A percentile compares a stretch with the other conserved stretches of the same genome.
These are phyloP conservation scores for Hyaloscypha bicolor DNA, from an alignment of 495 filamentous ascomycete species.

Conservation along the genomic window DNA sequence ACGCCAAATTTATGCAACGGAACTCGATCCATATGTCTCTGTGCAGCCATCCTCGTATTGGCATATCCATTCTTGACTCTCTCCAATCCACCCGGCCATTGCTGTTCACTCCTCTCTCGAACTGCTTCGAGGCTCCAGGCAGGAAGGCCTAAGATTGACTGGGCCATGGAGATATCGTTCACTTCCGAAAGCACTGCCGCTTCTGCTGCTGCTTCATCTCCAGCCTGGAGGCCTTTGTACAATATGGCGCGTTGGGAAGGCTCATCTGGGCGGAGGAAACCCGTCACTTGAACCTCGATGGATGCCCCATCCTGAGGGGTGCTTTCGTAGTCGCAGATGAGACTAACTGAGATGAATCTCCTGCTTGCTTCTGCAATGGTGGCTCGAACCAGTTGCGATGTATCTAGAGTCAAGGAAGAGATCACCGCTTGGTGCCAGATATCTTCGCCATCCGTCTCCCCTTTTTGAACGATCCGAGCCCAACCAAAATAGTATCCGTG, in stretches of 20 bases:
- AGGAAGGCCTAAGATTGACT: slow-evolving; percentile 54
- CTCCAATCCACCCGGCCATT: slow-evolving; percentile 34
- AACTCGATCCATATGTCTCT: slow-evolving; percentile 53
- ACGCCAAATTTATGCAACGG: slow-evolving; percentile 59
- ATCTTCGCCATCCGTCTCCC: slow-evolving; percentile 25
- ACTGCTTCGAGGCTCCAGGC: slow-evolving; percentile 51
- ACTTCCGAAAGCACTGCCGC: slow-evolving; percentile 45
- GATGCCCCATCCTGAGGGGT: slow-evolving; percentile 39
- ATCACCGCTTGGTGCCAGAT: slow-evolving; percentile 59
- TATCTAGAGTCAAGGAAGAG: slow-evolving; percentile 46
- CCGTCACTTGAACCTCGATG: slow-evolving; percentile 57
- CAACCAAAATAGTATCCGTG: slow-evolving; percentile 67
- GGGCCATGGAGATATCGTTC: slow-evolving; percentile 51
- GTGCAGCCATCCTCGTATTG: slow-evolving; percentile 43
- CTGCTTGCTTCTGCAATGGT: slow-evolving; percentile 38
- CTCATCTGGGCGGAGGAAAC: slow-evolving; percentile 45
- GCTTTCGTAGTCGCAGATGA: slow-evolving; percentile 51
- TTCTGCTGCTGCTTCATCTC: slow-evolving; percentile 39
- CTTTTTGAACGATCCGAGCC: slow-evolving; percentile 41
- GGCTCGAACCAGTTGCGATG: slow-evolving; percentile 37
- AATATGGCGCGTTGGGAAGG: slow-evolving; percentile 18
- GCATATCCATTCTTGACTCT: slow-evolving; percentile 41
- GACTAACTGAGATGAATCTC: slow-evolving; percentile 43
- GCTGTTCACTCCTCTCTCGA: slow-evolving; percentile 19
- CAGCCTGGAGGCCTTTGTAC: slow-evolving; percentile 35